These are phyloP conservation scores for Annona squamosa DNA, from an alignment of 164 flowering plant genomes.

Conservation along the genomic window DNA sequence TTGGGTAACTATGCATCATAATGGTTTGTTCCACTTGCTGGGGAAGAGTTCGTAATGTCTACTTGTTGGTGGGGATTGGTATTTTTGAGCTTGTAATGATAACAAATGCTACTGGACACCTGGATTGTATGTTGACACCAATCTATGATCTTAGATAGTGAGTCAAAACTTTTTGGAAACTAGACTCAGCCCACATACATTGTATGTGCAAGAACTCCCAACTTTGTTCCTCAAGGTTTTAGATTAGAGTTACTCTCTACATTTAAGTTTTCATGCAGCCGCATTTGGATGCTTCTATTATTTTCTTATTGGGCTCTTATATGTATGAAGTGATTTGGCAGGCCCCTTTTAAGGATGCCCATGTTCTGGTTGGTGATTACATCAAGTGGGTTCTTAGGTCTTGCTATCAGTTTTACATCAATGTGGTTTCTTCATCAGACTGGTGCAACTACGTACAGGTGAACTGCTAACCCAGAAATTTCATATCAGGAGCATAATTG, in stretches of 20 bases:
- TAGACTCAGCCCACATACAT: not conserved
- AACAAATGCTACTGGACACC: not conserved
- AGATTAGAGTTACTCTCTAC: too few species aligned
- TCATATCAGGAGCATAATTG: not conserved
- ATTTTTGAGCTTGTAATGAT: not conserved
- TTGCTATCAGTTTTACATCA: constrained; percentile 96
- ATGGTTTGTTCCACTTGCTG: not conserved
- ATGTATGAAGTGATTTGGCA: constrained; percentile 30
- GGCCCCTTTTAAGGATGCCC: constrained; percentile 76
- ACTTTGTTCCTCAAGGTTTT: too few species aligned
- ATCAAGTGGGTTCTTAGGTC: constrained; percentile 83
- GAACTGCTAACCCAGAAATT: not conserved
- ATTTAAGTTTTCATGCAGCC: not conserved
- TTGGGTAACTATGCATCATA: too few species aligned
- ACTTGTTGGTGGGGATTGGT: not conserved
- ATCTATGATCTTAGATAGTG: not conserved
- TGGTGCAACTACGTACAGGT: constrained; percentile 99
- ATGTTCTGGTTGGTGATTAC: constrained; percentile 87
- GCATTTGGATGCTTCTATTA: constrained; percentile 1
- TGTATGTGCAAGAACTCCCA: not conserved
- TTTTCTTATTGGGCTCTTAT: constrained; percentile 10
- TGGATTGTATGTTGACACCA: not conserved
- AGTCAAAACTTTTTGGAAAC: not conserved
- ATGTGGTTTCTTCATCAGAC: constrained; percentile 99
- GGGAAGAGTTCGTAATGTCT: not conserved